Evolutionary conservation across 768 basidiomycete species (phyloP), one percentile per base, ranked within the genome.

Genomic region (Termitomyces sp.): DNA sequence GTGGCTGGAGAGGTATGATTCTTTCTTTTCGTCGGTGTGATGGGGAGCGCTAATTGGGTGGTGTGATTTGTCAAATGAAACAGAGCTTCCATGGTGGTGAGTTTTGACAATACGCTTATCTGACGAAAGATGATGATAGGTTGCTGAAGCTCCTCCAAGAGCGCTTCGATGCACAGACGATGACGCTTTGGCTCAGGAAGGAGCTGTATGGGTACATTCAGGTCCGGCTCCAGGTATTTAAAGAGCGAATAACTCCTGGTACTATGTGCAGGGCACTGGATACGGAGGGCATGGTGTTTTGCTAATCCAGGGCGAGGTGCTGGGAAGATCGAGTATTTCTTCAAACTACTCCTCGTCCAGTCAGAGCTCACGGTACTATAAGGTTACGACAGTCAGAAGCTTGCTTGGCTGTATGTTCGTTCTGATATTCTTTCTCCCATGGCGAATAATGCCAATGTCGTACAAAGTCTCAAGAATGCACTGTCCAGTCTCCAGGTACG

Each of bases 161-260:
- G 53, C 77, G 84, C 23, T 82, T 81, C 51, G 85, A 87, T 12
- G 78, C 83, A 16, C 84, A 86, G 60, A 66, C 75, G 1, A 69
- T 81, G 6, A 80, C 82, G 1, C 67, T 85, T 46, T 74, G 77
- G 25, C 67, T 85, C 23, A 76, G 80, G 7, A 83, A 82, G 62
- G 84, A 87, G 58, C 72, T 79, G 5, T 67, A 76, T 19, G 81
- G 76, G 2, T 82, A 86, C 62, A 59, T 81, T 12, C 83, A 75
- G 66, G 75, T 75, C 27, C 68, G 63, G 7, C 51, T 69, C 9
- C 55, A 58, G 21, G 38, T 54, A 6, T 61, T 67, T 3, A 61
- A 61, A 47, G 31, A 56, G 19, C 41, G 54, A 9, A 37, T 31
- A 11, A 19, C 37, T 19, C 49, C 37, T 3, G 23, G 0, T 5